Conservation (phyloP, 345 rosid species). For the Pistacia atlantica region DNA sequence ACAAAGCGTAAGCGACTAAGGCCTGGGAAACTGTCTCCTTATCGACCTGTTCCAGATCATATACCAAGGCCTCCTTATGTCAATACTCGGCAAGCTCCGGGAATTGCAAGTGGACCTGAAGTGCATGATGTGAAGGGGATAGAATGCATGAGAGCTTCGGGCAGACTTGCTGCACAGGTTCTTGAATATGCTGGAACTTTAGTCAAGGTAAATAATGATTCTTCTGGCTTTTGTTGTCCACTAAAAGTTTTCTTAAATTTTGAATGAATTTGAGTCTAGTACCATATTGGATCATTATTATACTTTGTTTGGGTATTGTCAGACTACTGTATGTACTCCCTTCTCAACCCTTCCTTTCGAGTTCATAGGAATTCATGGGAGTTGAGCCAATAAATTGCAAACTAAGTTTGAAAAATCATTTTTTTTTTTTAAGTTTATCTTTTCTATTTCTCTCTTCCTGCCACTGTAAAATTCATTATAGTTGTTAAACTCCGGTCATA, state of each 20-base stretch:
- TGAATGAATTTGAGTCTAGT: not conserved
- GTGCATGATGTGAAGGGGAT: slow-evolving; percentile 77
- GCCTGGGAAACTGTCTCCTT: slow-evolving; percentile 78
- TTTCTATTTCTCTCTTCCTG: not conserved
- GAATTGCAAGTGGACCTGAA: slow-evolving; percentile 73
- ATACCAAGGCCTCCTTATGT: slow-evolving; percentile 75
- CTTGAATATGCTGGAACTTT: slow-evolving; percentile 79
- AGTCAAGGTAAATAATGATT: slow-evolving; percentile 56
- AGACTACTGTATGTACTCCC: too few species aligned
- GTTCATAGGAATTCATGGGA: not conserved
- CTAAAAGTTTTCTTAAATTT: not conserved
- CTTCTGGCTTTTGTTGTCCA: slow-evolving; percentile 5
- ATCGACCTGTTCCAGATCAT: slow-evolving; percentile 70
- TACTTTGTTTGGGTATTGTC: not conserved
- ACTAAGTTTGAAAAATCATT: not conserved
- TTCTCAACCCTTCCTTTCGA: too few species aligned
- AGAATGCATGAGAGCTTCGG: slow-evolving; percentile 87
- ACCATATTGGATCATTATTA: not conserved
- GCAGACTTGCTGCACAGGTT: slow-evolving; percentile 87
- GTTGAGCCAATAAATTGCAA: not conserved
- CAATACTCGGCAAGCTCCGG: slow-evolving; percentile 50
- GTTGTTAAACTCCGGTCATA: slow-evolving; percentile 2
- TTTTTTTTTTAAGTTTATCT: slow-evolving; percentile 1
- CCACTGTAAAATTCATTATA: not conserved
- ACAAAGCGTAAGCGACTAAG: slow-evolving; percentile 52